Evolutionary conservation across 805 yeast species (phyloP), one percentile per base, ranked within the genome.

Genomic region (Wickerhamiella bombiphila): DNA sequence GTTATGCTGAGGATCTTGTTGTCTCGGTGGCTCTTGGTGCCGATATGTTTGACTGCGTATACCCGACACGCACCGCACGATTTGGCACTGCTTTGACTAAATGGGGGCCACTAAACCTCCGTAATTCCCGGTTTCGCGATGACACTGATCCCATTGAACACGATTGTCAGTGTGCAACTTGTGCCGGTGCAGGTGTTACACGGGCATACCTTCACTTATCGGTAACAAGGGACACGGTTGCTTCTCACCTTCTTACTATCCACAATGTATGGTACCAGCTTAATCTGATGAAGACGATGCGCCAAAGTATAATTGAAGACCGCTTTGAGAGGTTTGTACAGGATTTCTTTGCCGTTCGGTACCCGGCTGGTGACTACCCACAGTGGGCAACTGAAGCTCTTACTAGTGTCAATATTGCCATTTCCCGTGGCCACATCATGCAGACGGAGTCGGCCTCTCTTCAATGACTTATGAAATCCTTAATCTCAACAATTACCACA

Each of bases 21-120:
- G 69, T 64, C 5, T 57, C 63, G 1, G 69, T 64, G 4, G 68
- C 68, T 2, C 53, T 64, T 29, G 68, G 68, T 1, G 68, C 67
- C 2, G 68, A 64, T 42, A 49, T 64, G 54, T 64, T 64, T 46
- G 68, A 64, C 42, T 64, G 68, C 38, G 68, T 64, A 4, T 64
- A 61, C 43, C 68, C 68, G 8, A 63, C 68, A 3, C 49, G 68
- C 33, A 64, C 68, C 3, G 60, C 61, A 6, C 50, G 68, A 21
- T 64, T 64, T 42, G 68, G 68, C 19, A 61, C 64, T 33, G 68
- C 68, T 4, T 50, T 64, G 34, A 64, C 68, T 6, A 50, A 53
- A 11, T 37, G 36, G 21, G 68, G 68, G 2, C 51, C 46, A 11
- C 33, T 64, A 16, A 61, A 61, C 38, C 42, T 64, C 22, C 52